Evolutionary conservation across 176 grass and related monocot genomes (phyloP).

Genomic region (Musa itinerans): DNA sequence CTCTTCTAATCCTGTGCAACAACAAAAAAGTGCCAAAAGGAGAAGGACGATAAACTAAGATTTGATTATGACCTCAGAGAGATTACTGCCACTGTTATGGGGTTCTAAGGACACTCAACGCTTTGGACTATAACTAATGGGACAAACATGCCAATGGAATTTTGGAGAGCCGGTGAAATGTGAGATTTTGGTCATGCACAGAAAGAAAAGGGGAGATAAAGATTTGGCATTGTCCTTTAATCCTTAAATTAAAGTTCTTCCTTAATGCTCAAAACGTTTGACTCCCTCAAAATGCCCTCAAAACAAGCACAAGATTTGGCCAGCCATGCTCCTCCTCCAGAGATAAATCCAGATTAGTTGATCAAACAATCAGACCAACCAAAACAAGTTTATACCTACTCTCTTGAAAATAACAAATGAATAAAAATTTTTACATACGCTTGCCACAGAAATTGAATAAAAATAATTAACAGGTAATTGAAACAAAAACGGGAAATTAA

Average conservation of each 20-base stretch:
- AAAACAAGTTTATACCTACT: background rate
- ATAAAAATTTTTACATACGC: too few relatives aligned
- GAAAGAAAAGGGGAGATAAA: background rate
- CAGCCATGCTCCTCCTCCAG: background rate
- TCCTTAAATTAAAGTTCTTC: constrained; percentile 1
- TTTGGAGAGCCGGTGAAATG: background rate
- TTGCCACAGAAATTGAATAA: too few relatives aligned
- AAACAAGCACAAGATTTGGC: background rate
- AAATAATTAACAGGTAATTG: too few relatives aligned
- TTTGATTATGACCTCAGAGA: background rate
- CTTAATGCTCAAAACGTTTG: background rate
- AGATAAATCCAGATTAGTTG: too few relatives aligned
- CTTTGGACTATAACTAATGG: background rate
- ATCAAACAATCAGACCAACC: too few relatives aligned
- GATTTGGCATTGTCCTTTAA: background rate
- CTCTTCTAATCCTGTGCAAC: background rate
- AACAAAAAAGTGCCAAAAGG: background rate
- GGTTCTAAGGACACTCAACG: background rate
- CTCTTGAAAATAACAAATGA: background rate
- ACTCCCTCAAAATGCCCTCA: background rate
- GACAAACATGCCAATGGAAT: background rate
- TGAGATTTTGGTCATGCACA: background rate
- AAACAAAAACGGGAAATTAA: too few relatives aligned
- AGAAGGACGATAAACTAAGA: background rate
- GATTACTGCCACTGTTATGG: background rate